Evolutionary conservation across 2,329 filamentous ascomycete species (phyloP).

Genomic region (Alternaria panax): DNA sequence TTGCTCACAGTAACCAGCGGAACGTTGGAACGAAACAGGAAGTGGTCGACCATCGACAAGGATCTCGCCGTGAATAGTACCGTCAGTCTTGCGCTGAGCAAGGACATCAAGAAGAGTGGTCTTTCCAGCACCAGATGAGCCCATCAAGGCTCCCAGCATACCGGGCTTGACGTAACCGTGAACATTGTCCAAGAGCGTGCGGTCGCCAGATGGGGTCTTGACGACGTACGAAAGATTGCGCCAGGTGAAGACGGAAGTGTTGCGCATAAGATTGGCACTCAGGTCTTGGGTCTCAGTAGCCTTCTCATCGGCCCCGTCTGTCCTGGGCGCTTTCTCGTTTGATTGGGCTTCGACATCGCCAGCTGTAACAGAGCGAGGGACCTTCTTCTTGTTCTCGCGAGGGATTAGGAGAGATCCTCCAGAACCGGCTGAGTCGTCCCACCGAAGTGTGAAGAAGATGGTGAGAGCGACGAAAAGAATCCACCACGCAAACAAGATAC

Average conservation of each 20-base stretch:
- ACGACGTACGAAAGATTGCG: conserved; percentile 65
- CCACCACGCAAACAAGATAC: conserved; percentile 55
- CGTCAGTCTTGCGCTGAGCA: conserved; percentile 38
- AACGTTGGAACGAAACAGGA: conserved; percentile 40
- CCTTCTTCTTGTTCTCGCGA: conserved; percentile 48
- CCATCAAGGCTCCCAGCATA: conserved; percentile 54
- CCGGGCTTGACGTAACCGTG: conserved; percentile 63
- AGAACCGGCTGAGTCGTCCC: conserved; percentile 62
- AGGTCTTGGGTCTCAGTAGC: background rate
- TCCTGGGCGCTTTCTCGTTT: conserved; percentile 19
- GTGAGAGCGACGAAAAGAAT: conserved; percentile 61
- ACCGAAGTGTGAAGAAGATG: conserved; percentile 63
- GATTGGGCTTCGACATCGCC: conserved; percentile 61
- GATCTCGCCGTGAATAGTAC: conserved; percentile 37
- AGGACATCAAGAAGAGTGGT: conserved; percentile 46
- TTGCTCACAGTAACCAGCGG: conserved; percentile 46
- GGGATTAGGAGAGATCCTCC: conserved; percentile 67
- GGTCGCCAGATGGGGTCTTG: conserved; percentile 48
- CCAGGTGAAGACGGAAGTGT: conserved; percentile 75
- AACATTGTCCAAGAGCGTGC: conserved; percentile 60
- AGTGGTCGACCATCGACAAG: conserved; percentile 40
- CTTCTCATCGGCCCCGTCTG: conserved; percentile 42
- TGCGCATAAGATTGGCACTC: conserved; percentile 58
- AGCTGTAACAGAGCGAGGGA: conserved; percentile 21
- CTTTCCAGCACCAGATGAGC: conserved; percentile 45